These are phyloP conservation scores for Penicillium sp. DNA, from an alignment of 2,329 filamentous ascomycete genomes.

Conservation along the genomic window DNA sequence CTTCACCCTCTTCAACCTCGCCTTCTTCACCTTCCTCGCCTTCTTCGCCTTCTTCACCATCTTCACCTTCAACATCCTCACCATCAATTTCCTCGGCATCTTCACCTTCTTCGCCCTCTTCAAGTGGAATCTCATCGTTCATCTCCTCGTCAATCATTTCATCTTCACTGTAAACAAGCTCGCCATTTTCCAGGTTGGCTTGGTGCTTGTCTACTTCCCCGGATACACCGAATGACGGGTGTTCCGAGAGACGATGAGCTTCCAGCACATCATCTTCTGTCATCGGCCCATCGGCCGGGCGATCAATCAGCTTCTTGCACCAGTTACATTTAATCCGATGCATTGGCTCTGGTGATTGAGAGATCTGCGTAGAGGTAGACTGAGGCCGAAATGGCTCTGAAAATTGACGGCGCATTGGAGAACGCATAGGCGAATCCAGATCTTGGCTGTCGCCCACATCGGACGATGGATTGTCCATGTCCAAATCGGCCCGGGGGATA, in stretches of 20 bases:
- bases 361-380: conserved; percentile 33
- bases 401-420: conserved; percentile 35
- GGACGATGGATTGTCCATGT: conserved; percentile 35
- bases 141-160: no score
- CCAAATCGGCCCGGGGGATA: conserved; percentile 31
- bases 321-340: conserved; percentile 31
- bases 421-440: conserved; percentile 34
- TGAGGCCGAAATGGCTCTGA: conserved; percentile 34
- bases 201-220: conserved; percentile 21
- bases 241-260: conserved; percentile 31
- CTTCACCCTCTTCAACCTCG: conserved; percentile 12
- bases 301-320: conserved; percentile 34
- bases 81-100: conserved; percentile 11
- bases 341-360: conserved; percentile 30
- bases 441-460: conserved; percentile 35
- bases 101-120: conserved; percentile 13
- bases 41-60: conserved; percentile 10
- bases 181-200: conserved; percentile 5
- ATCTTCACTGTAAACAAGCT: conserved; percentile 6
- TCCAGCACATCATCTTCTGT: conserved; percentile 29
- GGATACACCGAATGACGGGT: conserved; percentile 28
- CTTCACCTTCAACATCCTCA: conserved; percentile 10
- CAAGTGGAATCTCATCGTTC: conserved; percentile 1
- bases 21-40: conserved; percentile 12
- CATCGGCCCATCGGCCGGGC: conserved; percentile 19